A percentile compares a stretch with the other conserved stretches of the same genome.
These are phyloP conservation scores for Schwanniomyces polymorphus DNA, from an alignment of 805 yeast genomes.

Conservation along the genomic window DNA sequence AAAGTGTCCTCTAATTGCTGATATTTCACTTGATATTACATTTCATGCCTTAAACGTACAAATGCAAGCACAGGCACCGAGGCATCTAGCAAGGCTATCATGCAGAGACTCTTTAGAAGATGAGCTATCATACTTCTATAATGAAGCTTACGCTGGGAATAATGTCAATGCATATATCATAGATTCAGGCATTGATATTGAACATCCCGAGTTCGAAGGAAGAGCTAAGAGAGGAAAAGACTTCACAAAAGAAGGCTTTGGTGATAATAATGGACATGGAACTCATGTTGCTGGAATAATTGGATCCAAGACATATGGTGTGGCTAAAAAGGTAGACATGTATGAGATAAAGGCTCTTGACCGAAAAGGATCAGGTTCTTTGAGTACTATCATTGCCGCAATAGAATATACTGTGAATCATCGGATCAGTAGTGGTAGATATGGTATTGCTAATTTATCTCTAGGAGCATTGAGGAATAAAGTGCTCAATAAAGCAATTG, in stretches of 20 bases:
- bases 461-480: constrained; percentile 72
- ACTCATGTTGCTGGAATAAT: constrained; percentile 12
- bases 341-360: constrained; percentile 78
- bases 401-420: constrained; percentile 69
- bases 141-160: constrained; percentile 48
- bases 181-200: constrained; percentile 74
- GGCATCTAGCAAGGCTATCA: constrained; percentile 68
- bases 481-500: constrained; percentile 71
- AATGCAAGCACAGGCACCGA: constrained; percentile 50
- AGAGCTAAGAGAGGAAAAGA: constrained; percentile 62
- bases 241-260: constrained; percentile 59
- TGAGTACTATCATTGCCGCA: constrained; percentile 64
- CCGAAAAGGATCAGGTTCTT: constrained; percentile 65
- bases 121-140: constrained; percentile 47
- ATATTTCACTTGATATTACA: constrained; percentile 64
- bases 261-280: constrained; percentile 51
- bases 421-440: constrained; percentile 27
- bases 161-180: constrained; percentile 74
- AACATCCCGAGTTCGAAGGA: constrained; percentile 64
- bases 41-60: constrained; percentile 54
- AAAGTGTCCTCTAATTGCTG: constrained; percentile 63
- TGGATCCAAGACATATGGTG: constrained; percentile 44
- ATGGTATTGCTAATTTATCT: constrained; percentile 76
- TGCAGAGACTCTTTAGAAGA: constrained; percentile 34
- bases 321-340: constrained; percentile 53